These are phyloP conservation scores for Mercurialis annua DNA, from an alignment of 345 rosid species.

Conservation along the genomic window DNA sequence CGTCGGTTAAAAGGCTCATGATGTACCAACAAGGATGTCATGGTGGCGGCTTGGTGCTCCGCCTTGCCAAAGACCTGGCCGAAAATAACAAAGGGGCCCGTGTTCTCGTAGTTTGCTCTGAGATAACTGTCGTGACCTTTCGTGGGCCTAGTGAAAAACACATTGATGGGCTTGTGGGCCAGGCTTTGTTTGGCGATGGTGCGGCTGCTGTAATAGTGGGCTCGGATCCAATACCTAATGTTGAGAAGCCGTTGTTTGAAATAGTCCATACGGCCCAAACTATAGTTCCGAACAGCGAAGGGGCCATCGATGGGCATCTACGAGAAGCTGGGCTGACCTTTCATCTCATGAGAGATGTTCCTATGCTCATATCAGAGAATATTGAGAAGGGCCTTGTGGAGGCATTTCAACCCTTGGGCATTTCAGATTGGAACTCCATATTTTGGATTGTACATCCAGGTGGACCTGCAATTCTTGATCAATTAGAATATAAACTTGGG, in stretches of 20 bases:
- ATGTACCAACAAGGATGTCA: constrained; percentile 64
- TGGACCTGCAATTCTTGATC: constrained; percentile 65
- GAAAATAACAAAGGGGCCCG: constrained; percentile 82
- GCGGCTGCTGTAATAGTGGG: constrained; percentile 70
- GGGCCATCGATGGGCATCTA: constrained; percentile 65
- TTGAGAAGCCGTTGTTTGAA: constrained; percentile 59
- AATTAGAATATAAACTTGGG: constrained; percentile 51
- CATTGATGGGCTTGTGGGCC: constrained; percentile 66
- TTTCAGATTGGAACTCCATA: constrained; percentile 71
- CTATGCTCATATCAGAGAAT: constrained; percentile 64
- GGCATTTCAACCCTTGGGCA: constrained; percentile 63
- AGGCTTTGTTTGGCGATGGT: constrained; percentile 67
- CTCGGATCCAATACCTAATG: constrained; percentile 45
- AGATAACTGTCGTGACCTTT: constrained; percentile 73
- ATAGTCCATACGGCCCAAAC: constrained; percentile 66
- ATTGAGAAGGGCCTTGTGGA: constrained; percentile 58
- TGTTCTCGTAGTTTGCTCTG: constrained; percentile 72
- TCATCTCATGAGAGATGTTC: constrained; percentile 61
- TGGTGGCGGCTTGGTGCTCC: constrained; percentile 77
- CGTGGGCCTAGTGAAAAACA: constrained; percentile 75
- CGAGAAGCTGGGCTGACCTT: constrained; percentile 72
- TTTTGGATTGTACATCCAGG: constrained; percentile 86
- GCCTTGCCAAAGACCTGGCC: constrained; percentile 74
- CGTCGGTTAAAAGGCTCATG: constrained; percentile 68
- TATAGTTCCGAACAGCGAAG: constrained; percentile 68